phyloP scores from a whole-genome alignment of 495 filamentous ascomycete species.

The Neurospora sp. region DNA sequence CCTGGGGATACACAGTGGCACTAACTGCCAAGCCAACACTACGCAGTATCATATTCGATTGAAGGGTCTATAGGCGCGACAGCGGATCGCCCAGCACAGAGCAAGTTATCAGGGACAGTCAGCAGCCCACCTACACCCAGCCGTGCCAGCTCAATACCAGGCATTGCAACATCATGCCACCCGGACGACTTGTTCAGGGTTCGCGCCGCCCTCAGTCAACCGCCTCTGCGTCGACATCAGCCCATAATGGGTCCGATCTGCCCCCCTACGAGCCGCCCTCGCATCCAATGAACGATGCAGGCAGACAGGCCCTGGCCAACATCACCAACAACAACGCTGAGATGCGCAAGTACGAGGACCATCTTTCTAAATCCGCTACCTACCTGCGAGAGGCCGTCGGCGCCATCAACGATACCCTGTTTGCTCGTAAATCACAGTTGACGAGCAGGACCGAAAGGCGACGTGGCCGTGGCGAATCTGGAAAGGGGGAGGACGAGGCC shows the following conservation, averaged over 20 bases:
- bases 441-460: conserved; percentile 23
- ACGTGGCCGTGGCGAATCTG: conserved; percentile 23
- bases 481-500: conserved; percentile 28
- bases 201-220: conserved; percentile 1
- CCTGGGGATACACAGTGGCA: neutral
- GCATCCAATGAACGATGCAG: conserved; percentile 33
- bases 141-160: neutral
- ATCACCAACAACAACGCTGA: conserved; percentile 20
- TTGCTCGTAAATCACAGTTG: conserved; percentile 39
- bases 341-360: conserved; percentile 26
- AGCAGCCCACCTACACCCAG: neutral
- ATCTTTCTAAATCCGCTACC: conserved; percentile 25
- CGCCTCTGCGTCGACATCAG: neutral
- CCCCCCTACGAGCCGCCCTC: conserved; percentile 51
- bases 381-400: conserved; percentile 30
- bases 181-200: conserved; percentile 9
- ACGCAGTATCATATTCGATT: neutral
- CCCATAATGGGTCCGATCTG: conserved; percentile 23
- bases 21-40: neutral
- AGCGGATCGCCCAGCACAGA: neutral
- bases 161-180: neutral
- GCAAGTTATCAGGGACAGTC: neutral
- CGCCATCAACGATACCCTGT: conserved; percentile 43
- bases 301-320: conserved; percentile 21
- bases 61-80: neutral